Evolutionary conservation across 1,284 basidiomycete species (phyloP).

Genomic region (Apiotrichum sp.): DNA sequence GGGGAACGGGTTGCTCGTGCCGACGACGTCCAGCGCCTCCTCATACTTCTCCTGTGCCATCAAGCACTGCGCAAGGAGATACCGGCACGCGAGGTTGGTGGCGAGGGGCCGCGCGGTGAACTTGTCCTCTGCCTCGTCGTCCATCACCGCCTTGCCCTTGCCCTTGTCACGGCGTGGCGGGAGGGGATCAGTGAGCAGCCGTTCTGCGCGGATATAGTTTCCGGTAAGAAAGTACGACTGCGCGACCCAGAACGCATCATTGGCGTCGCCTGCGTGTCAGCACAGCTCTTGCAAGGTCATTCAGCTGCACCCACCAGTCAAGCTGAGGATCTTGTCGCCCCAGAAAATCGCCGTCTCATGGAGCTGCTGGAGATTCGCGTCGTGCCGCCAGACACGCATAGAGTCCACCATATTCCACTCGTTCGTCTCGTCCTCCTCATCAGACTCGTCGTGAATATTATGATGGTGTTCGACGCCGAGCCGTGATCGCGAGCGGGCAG

Average conservation of each 20-base stretch:
- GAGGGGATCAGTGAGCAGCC: conserved; percentile 71
- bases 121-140: conserved; percentile 5
- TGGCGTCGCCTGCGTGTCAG: conserved; percentile 64
- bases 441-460: conserved; percentile 52
- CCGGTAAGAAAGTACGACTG: conserved; percentile 94
- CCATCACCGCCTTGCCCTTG: conserved; percentile 16
- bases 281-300: neutral
- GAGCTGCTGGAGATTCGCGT: conserved; percentile 94
- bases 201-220: conserved; percentile 89
- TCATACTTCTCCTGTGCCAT: conserved; percentile 88
- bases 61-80: conserved; percentile 90
- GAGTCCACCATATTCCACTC: conserved; percentile 78
- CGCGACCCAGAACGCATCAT: conserved; percentile 98
- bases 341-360: conserved; percentile 97
- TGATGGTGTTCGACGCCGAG: conserved; percentile 4
- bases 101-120: conserved; percentile 59
- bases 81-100: conserved; percentile 84
- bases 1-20: conserved; percentile 80
- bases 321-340: conserved; percentile 91
- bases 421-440: conserved; percentile 53
- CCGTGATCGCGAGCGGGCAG: conserved; percentile 6
- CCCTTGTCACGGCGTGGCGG: conserved; percentile 14
- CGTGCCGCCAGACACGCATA: conserved; percentile 95
- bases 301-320: conserved; percentile 68
- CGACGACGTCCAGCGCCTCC: conserved; percentile 88